A percentile compares a stretch with the other conserved stretches of the same genome.
Conservation (phyloP, 169 alveolate genomes). For the Eimeria zaria region DNA sequence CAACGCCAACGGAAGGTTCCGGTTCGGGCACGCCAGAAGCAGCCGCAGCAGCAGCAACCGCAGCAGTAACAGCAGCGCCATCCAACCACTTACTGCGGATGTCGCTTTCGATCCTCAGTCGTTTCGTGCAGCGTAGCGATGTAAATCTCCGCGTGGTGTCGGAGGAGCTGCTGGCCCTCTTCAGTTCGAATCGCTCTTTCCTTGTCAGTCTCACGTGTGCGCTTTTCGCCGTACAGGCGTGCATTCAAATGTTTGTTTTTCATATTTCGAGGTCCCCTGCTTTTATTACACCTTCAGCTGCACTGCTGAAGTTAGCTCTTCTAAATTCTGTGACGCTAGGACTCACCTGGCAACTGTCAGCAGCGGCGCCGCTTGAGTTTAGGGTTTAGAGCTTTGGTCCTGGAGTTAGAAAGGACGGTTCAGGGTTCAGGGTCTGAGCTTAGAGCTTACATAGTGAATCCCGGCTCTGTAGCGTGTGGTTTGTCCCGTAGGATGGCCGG, state of each 20-base stretch:
- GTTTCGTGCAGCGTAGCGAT: conserved; percentile 49
- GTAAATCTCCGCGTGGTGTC: conserved; percentile 36
- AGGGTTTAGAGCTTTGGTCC: background rate
- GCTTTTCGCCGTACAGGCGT: background rate
- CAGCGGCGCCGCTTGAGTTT: background rate
- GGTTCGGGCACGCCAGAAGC: conserved; percentile 15
- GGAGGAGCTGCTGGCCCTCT: conserved; percentile 62
- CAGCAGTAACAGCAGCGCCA: conserved; percentile 27
- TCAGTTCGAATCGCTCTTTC: conserved; percentile 34
- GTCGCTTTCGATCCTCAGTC: conserved; percentile 56
- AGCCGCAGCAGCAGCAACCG: conserved; percentile 19
- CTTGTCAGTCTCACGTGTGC: background rate
- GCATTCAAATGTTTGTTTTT: background rate
- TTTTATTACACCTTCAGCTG: background rate
- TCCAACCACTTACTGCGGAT: conserved; percentile 49
- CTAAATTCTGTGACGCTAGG: background rate
- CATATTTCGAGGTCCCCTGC: background rate
- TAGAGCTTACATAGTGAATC: background rate
- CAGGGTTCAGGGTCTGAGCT: background rate
- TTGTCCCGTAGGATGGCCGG: conserved; percentile 48
- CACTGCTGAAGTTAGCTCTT: background rate
- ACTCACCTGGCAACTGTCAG: background rate
- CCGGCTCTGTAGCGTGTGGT: background rate
- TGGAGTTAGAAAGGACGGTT: background rate
- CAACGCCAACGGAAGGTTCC: conserved; percentile 40